A percentile compares a stretch with the other conserved stretches of the same genome.
Evolutionary conservation across 345 rosid genomes (phyloP).

Genomic region (Lumnitzera littorea): DNA sequence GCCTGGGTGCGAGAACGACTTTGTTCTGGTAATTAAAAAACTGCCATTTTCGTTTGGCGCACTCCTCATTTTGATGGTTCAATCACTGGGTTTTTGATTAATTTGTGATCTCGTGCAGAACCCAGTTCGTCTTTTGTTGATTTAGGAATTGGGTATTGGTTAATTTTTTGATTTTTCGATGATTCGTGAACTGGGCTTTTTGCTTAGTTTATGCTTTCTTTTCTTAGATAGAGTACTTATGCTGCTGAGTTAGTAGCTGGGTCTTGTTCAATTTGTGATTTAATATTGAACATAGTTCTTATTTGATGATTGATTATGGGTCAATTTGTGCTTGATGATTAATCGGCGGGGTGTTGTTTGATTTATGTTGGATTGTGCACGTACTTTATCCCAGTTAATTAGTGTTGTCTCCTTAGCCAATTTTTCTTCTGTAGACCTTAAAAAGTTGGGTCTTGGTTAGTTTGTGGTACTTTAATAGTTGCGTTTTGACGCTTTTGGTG

Average conservation of each 20-base stretch:
- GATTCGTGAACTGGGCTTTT: too few relatives aligned
- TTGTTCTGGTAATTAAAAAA: slow-evolving; percentile 61
- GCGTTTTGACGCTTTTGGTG: too few relatives aligned
- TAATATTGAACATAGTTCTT: background rate
- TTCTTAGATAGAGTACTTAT: too few relatives aligned
- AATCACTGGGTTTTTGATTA: slow-evolving; percentile 18
- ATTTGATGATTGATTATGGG: background rate
- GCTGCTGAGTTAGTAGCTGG: background rate
- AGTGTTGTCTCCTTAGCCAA: too few relatives aligned
- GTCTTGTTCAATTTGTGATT: slow-evolving; percentile 12
- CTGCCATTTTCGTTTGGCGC: slow-evolving; percentile 12
- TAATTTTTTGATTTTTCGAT: background rate
- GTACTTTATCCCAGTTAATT: too few relatives aligned
- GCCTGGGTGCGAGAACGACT: slow-evolving; percentile 98
- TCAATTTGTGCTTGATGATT: background rate
- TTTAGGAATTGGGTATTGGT: background rate
- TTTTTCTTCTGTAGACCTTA: too few relatives aligned
- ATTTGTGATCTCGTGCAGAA: background rate
- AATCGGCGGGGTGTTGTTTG: background rate
- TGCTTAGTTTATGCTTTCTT: too few relatives aligned
- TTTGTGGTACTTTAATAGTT: too few relatives aligned
- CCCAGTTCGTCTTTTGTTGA: background rate
- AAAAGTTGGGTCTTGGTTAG: too few relatives aligned
- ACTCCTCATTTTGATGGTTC: slow-evolving; percentile 14
- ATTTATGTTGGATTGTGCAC: too few relatives aligned